Evolutionary conservation across 495 filamentous ascomycete species (phyloP), one percentile per base, ranked within the genome.

Genomic region (Annulohypoxylon nitens): DNA sequence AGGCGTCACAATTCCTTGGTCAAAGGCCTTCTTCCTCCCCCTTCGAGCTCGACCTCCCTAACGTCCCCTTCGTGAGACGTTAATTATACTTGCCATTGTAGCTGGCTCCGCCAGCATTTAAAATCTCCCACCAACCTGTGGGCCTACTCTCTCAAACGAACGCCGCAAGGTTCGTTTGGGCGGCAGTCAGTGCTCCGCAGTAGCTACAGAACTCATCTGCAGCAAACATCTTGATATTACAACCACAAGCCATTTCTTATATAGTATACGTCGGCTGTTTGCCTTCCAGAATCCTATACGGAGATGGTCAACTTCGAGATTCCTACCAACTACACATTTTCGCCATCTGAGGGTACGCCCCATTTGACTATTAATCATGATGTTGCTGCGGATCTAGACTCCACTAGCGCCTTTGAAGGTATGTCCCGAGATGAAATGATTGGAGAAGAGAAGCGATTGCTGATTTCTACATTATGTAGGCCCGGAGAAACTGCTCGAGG

Each of bases 401-500:
- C 95, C 64, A 93, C 84, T 86, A 97, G 93, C 88, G 94, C 94
- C 71, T 99, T 99, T 78, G 97, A 99, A 88, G 96, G 93, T 93
- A 80, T 48, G 84, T 66, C 26, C 60, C 60, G 16, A 1, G 12
- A 6, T 3, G 12, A 34, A 51, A 11, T n/a, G 23, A 8, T 6
- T 18, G 2, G 2, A 20, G 5, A 47, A 47, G 14, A 14, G 54
- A 16, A 14, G 25, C 43, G 7, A 5, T 25, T 47, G 14, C 16
- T 14, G 55, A 36, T 25, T 9, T 23, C 71, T 41, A 50, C 51
- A 30, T 18, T 36, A 26, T 18, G 18, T 61, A 93, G 92, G 96
- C 58, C 97, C 97, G 41, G 97, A 99, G 84, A 99, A 99, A 84
- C 87, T 99, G 39, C 89, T 99, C 70, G 97, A 99, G 84, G 96